Conservation (phyloP, 2,329 filamentous ascomycete genomes). For the Dothistroma septosporum region DNA sequence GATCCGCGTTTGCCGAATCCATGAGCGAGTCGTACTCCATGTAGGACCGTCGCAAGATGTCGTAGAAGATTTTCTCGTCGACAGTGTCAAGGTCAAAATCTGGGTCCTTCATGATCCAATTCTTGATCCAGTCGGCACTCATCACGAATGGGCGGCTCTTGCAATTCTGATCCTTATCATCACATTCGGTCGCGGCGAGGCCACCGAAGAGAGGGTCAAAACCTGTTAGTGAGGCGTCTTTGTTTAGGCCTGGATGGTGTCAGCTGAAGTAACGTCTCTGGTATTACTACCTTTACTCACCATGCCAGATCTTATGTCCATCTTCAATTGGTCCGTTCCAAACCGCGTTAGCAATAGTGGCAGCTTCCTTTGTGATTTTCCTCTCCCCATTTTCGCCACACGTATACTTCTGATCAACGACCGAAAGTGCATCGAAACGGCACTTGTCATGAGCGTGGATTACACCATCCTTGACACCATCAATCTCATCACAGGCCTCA, state of each 20-base stretch:
- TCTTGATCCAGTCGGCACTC: conserved; percentile 34
- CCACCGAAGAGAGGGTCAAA: conserved; percentile 21
- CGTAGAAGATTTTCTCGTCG: conserved; percentile 19
- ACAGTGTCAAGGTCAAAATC: conserved; percentile 18
- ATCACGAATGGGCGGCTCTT: conserved; percentile 31
- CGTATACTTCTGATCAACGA: conserved; percentile 28
- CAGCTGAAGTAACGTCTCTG: conserved; percentile 17
- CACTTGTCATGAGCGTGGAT: conserved; percentile 30
- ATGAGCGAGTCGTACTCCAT: conserved; percentile 34
- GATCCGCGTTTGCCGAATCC: conserved; percentile 36
- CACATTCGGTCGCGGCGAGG: conserved; percentile 30
- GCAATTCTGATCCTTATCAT: conserved; percentile 22
- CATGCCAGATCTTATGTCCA: conserved; percentile 33
- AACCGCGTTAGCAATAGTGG: conserved; percentile 29
- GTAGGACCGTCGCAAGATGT: conserved; percentile 13
- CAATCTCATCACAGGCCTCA: conserved; percentile 36
- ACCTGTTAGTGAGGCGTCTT: conserved; percentile 21
- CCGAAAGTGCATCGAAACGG: conserved; percentile 30
- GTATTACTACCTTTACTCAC: conserved; percentile 20
- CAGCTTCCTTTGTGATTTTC: conserved; percentile 30
- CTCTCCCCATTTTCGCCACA: conserved; percentile 23
- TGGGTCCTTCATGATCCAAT: conserved; percentile 32
- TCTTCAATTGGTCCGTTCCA: conserved; percentile 33
- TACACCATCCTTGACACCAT: conserved; percentile 38
- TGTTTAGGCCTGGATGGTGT: conserved; percentile 11